phyloP scores from a whole-genome alignment of 2,329 filamentous ascomycete genomes.

The Aureobasidium sp. region DNA sequence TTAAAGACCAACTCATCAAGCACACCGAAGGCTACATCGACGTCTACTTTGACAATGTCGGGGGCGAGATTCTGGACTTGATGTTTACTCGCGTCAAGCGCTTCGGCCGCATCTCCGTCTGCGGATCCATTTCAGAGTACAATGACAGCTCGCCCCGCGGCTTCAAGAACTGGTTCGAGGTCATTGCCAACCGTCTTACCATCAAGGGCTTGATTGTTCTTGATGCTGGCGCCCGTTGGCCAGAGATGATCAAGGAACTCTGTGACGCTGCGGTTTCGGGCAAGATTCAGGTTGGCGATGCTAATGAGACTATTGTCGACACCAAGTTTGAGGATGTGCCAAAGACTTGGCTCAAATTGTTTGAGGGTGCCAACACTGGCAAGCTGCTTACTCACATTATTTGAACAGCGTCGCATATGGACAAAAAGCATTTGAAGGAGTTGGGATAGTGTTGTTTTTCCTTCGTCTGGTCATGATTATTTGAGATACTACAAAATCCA shows the following conservation, averaged over 20 bases:
- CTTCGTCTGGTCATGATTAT: neutral
- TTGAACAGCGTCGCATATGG: neutral
- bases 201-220: slow-evolving; percentile 31
- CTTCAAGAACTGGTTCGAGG: slow-evolving; percentile 32
- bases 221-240: slow-evolving; percentile 20
- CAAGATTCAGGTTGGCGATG: slow-evolving; percentile 39
- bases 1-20: slow-evolving; percentile 40
- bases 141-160: slow-evolving; percentile 42
- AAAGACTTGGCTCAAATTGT: slow-evolving; percentile 44
- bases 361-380: slow-evolving; percentile 41
- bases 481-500: neutral
- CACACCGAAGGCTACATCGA: slow-evolving; percentile 46
- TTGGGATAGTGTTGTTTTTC: neutral
- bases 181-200: slow-evolving; percentile 29
- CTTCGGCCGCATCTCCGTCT: slow-evolving; percentile 60
- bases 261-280: slow-evolving; percentile 35
- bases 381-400: slow-evolving; percentile 39
- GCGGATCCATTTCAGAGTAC: slow-evolving; percentile 64
- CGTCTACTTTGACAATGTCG: slow-evolving; percentile 72
- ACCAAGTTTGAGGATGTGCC: slow-evolving; percentile 44
- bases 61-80: slow-evolving; percentile 62
- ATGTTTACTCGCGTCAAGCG: slow-evolving; percentile 57
- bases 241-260: slow-evolving; percentile 20
- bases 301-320: slow-evolving; percentile 42
- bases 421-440: slow-evolving; percentile 5